Conservation (phyloP, 2,329 filamentous ascomycete species). For the Sclerotinia sclerotiorum region DNA sequence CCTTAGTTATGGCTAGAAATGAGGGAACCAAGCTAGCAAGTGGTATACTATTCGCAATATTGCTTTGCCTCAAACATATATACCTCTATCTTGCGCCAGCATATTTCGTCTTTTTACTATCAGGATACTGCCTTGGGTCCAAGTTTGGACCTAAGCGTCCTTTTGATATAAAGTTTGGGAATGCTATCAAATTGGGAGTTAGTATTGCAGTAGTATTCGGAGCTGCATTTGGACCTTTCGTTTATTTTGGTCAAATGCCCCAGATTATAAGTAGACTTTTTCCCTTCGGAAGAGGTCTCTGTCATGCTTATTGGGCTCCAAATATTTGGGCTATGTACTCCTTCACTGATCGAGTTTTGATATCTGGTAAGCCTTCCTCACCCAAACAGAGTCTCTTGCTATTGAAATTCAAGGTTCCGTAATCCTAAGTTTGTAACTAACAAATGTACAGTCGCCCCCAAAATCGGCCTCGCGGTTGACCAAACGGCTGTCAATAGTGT, state of each 20-base stretch:
- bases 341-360: slow-evolving; percentile 79
- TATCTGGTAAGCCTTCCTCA: slow-evolving; percentile 60
- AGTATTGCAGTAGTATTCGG: slow-evolving; percentile 71
- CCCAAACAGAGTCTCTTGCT: background rate
- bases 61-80: slow-evolving; percentile 96
- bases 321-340: slow-evolving; percentile 98
- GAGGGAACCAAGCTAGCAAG: slow-evolving; percentile 73
- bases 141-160: slow-evolving; percentile 65
- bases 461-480: slow-evolving; percentile 72
- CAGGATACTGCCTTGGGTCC: slow-evolving; percentile 81
- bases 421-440: background rate
- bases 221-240: slow-evolving; percentile 88
- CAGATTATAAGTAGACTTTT: slow-evolving; percentile 85
- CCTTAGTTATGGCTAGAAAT: slow-evolving; percentile 77
- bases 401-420: background rate
- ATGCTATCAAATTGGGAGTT: slow-evolving; percentile 78
- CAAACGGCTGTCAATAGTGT: slow-evolving; percentile 78
- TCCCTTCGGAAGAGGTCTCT: slow-evolving; percentile 89
- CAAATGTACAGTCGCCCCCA: slow-evolving; percentile 68
- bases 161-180: slow-evolving; percentile 72
- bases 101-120: slow-evolving; percentile 91
- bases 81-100: slow-evolving; percentile 95
- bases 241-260: slow-evolving; percentile 73
- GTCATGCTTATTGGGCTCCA: slow-evolving; percentile 97
- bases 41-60: slow-evolving; percentile 76